Evolutionary conservation across 2,329 filamentous ascomycete genomes (phyloP), one percentile per base, ranked within the genome.

Genomic region (Diaporthe sp.): DNA sequence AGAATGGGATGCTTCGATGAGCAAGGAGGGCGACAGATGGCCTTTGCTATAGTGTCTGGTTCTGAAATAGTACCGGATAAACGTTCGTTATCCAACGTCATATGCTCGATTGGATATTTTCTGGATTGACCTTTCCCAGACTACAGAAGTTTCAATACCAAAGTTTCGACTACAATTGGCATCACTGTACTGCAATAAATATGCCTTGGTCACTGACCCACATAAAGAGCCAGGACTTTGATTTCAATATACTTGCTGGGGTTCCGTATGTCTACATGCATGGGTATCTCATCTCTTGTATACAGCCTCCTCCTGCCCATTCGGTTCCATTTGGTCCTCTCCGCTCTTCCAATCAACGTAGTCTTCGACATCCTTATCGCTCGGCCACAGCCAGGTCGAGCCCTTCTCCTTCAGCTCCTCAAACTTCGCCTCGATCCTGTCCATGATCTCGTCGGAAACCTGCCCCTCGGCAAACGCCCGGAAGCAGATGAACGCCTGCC

Each of bases 381-480:
- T 80, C 1, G 87, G 86, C 86, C 86, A 87, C 19, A 40, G 64
- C 79, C 79, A 80, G 15, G 52, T 81, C 72, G 76, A 81, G 13
- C 67, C 76, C 78, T 66, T 73, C 17, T 76, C 77, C 45, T 78
- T 74, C 50, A 80, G 78, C 42, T 83, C 74, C 12, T 75, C 76
- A 57, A 83, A 76, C 33, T 77, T 57, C 6, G 77, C 73, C 60
- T 82, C 78, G n/a, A 87, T 77, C 55, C 78, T 76, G 22, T 75
- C 74, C 71, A 85, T 79, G 45, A 77, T 78, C n/a, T 80, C 77
- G 13, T 76, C 76, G 8, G 80, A 79, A 1, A 89, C 81, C 74
- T 84, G 81, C 9, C 84, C 84, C 73, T 86, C 84, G 5, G 85
- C 87, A 77, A 89, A 85, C 5, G 86, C 83, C 17, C 87, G 84